phyloP scores from a whole-genome alignment of 805 yeast species.

The Starmerella bombicola region DNA sequence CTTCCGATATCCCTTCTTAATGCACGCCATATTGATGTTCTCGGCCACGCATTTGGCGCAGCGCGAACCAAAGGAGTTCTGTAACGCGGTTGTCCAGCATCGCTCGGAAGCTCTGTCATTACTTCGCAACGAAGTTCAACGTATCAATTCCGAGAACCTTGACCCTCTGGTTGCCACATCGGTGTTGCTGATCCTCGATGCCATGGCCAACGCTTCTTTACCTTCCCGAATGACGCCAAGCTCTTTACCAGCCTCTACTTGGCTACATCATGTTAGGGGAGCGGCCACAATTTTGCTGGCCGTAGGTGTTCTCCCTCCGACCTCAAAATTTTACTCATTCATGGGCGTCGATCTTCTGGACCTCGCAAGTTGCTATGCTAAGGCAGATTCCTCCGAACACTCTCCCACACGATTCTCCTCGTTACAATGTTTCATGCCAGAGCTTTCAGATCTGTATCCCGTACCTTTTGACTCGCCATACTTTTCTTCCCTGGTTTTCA shows the following conservation, averaged over 20 bases:
- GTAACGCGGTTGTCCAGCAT: conserved; percentile 52
- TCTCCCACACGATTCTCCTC: conserved; percentile 21
- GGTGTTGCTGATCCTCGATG: conserved; percentile 77
- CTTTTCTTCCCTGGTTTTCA: conserved; percentile 70
- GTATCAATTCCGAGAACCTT: conserved; percentile 62
- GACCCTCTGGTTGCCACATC: conserved; percentile 93
- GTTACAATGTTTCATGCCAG: conserved; percentile 63
- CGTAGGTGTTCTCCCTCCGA: conserved; percentile 79
- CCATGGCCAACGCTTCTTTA: conserved; percentile 75
- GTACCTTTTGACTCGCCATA: conserved; percentile 75
- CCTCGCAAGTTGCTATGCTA: conserved; percentile 46
- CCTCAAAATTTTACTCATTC: conserved; percentile 51
- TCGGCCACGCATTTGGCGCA: conserved; percentile 78
- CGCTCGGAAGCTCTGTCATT: conserved; percentile 75
- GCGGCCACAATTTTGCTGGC: conserved; percentile 93
- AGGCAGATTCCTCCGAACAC: conserved; percentile 2
- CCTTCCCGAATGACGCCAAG: conserved; percentile 37
- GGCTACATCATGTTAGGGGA: conserved; percentile 95
- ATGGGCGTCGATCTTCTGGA: conserved; percentile 85
- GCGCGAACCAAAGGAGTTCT: conserved; percentile 42
- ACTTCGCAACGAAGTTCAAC: conserved; percentile 72
- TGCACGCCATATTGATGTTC: conserved; percentile 85
- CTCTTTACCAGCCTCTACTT: conserved; percentile 80
- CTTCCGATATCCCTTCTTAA: conserved; percentile 72
- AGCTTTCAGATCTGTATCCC: conserved; percentile 75